Percentiles rank a stretch among this genome's conserved stretches.
These are phyloP conservation scores for Leptodontidium sp. DNA, from an alignment of 2,329 filamentous ascomycete genomes.

Conservation along the genomic window DNA sequence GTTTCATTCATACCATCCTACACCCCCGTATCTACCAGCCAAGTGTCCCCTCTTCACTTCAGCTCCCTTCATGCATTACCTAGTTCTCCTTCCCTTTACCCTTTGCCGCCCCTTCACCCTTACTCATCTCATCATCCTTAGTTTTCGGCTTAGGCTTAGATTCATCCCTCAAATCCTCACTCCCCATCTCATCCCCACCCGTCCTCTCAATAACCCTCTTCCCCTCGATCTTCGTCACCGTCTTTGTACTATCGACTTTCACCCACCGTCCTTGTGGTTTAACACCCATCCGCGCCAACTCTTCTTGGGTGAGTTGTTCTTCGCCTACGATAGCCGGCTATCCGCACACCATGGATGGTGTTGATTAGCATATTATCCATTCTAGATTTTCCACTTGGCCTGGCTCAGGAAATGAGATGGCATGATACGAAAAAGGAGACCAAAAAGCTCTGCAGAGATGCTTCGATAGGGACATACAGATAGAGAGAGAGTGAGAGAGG, in stretches of 20 bases:
- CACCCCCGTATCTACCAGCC: too few relatives aligned
- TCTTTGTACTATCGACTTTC: not conserved
- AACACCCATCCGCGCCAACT: constrained; percentile 3
- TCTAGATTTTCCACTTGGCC: too few relatives aligned
- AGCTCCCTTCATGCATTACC: not conserved
- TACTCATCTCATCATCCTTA: not conserved
- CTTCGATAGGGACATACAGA: too few relatives aligned
- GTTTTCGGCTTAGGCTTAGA: too few relatives aligned
- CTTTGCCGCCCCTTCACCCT: not conserved
- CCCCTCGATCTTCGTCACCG: not conserved
- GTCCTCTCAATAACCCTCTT: not conserved
- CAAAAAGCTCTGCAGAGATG: too few relatives aligned
- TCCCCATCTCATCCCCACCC: not conserved
- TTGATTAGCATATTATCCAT: too few relatives aligned
- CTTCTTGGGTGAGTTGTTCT: not conserved
- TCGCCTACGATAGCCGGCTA: not conserved
- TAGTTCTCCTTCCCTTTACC: not conserved
- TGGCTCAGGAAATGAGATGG: too few relatives aligned
- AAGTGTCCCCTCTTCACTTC: not conserved
- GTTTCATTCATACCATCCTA: too few relatives aligned
- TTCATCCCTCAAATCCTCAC: not conserved
- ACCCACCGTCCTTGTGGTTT: not conserved
- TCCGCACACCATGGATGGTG: too few relatives aligned
- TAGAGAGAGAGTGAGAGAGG: too few relatives aligned
- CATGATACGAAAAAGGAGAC: too few relatives aligned